Evolutionary conservation across 345 rosid species (phyloP).

Genomic region (Linum usitatissimum): DNA sequence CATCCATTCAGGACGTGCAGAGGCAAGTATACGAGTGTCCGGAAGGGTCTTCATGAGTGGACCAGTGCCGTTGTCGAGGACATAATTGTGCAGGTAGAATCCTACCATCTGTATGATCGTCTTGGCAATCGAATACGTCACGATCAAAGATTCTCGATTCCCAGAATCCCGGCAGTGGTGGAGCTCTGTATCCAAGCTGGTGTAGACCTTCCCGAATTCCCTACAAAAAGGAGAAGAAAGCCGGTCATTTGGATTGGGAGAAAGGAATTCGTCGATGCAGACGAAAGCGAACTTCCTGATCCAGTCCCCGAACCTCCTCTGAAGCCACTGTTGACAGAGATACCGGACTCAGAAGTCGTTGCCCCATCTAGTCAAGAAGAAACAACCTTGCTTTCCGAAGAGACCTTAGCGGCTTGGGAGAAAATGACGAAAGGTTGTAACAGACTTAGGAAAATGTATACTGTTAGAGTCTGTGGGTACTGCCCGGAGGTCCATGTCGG

Average conservation of each 20-base stretch:
- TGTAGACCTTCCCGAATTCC: conserved; percentile 55
- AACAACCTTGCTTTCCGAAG: conserved; percentile 48
- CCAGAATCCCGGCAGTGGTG: conserved; percentile 64
- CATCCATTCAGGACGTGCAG: conserved; percentile 93
- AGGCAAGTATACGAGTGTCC: conserved; percentile 48
- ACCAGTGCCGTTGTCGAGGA: conserved; percentile 63
- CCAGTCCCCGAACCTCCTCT: conserved; percentile 44
- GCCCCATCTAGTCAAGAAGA: conserved; percentile 56
- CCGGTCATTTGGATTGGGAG: conserved; percentile 68
- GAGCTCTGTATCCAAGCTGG: conserved; percentile 97
- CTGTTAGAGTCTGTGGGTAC: conserved; percentile 85
- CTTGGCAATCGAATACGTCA: conserved; percentile 73
- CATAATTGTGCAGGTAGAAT: conserved; percentile 48
- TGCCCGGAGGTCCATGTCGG: conserved; percentile 96
- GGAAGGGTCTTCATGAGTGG: conserved; percentile 83
- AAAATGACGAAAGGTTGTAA: conserved; percentile 71
- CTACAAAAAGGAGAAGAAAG: conserved; percentile 79
- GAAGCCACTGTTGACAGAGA: conserved; percentile 46
- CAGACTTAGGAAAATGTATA: conserved; percentile 76
- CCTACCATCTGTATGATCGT: conserved; percentile 75
- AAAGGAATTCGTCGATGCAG: conserved; percentile 79
- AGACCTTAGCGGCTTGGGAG: conserved; percentile 70
- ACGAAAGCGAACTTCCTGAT: conserved; percentile 81
- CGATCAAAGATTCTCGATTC: conserved; percentile 64
- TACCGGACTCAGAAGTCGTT: conserved; percentile 37